phyloP scores from a whole-genome alignment of 2,329 filamentous ascomycete genomes.

The Neonectria hederae region DNA sequence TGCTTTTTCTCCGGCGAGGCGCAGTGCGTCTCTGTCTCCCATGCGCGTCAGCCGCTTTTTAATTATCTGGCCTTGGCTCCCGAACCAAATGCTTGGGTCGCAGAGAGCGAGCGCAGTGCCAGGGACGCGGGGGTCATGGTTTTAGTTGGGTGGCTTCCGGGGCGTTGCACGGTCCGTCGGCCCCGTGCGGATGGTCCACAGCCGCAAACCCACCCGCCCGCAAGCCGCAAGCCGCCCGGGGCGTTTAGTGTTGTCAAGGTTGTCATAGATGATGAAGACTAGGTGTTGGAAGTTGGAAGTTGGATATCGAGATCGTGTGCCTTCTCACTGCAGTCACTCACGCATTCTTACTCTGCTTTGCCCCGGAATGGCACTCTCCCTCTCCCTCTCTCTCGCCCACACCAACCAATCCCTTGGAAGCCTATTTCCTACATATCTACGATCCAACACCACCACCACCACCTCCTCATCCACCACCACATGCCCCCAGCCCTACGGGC shows the following conservation, averaged over 20 bases:
- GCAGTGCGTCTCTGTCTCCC: neutral
- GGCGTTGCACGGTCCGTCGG: neutral
- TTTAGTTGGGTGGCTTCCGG: neutral
- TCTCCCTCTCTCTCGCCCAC: neutral
- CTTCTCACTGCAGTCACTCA: neutral
- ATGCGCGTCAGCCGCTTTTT: conserved; percentile 1
- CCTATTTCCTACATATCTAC: neutral
- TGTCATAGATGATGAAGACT: neutral
- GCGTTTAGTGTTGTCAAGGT: neutral
- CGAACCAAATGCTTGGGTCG: neutral
- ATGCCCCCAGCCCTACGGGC: neutral
- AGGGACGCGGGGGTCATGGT: neutral
- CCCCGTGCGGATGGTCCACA: neutral
- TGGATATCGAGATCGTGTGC: neutral
- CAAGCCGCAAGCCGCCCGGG: conserved; percentile 4
- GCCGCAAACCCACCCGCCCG: no score
- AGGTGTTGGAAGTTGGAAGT: neutral
- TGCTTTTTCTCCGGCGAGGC: neutral
- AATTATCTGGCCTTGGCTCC: neutral
- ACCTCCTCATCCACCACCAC: neutral
- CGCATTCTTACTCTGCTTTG: neutral
- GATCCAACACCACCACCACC: neutral
- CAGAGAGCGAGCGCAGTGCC: neutral
- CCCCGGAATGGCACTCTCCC: neutral
- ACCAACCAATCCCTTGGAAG: neutral